phyloP scores from a whole-genome alignment of 2,329 filamentous ascomycete genomes.

The Fusarium sp. region DNA sequence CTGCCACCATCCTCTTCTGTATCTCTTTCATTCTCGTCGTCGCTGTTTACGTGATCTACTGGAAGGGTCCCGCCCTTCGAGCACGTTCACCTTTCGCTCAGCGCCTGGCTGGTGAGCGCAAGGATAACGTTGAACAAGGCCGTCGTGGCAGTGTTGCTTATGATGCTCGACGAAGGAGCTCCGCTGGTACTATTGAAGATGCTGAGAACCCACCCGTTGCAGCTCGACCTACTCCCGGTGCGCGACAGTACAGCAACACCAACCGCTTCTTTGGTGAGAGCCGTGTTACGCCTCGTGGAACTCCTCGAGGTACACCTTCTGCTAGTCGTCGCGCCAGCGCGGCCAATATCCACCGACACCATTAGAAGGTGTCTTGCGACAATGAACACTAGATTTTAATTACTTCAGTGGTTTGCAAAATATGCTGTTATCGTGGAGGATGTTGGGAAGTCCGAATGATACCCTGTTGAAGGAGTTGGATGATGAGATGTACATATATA shows the following conservation, averaged over 20 bases:
- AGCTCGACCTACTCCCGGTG: slow-evolving; percentile 30
- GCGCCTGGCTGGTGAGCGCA: slow-evolving; percentile 62
- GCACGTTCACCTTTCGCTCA: slow-evolving; percentile 74
- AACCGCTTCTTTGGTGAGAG: slow-evolving; percentile 57
- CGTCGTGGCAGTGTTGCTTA: slow-evolving; percentile 47
- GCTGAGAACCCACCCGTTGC: slow-evolving; percentile 28
- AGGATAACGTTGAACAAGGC: slow-evolving; percentile 47
- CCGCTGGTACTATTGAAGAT: slow-evolving; percentile 27
- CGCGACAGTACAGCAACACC: slow-evolving; percentile 54
- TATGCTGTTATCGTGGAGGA: background rate
- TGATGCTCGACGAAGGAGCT: slow-evolving; percentile 43
- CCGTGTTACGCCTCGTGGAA: slow-evolving; percentile 54
- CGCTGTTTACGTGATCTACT: slow-evolving; percentile 76
- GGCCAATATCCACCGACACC: background rate
- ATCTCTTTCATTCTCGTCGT: slow-evolving; percentile 71
- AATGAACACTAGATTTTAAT: background rate
- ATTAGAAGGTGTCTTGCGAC: background rate
- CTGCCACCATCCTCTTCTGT: slow-evolving; percentile 72
- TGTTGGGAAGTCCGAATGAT: slow-evolving; percentile 1
- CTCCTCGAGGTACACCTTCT: slow-evolving; percentile 54
- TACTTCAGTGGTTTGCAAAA: background rate
- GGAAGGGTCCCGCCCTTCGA: slow-evolving; percentile 70
- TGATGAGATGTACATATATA: background rate
- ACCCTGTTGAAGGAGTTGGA: slow-evolving; percentile 6
- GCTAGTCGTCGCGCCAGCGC: slow-evolving; percentile 48